phyloP scores from a whole-genome alignment of 352 stramenopile genomes.

The Globisporangium paroecandrum region DNA sequence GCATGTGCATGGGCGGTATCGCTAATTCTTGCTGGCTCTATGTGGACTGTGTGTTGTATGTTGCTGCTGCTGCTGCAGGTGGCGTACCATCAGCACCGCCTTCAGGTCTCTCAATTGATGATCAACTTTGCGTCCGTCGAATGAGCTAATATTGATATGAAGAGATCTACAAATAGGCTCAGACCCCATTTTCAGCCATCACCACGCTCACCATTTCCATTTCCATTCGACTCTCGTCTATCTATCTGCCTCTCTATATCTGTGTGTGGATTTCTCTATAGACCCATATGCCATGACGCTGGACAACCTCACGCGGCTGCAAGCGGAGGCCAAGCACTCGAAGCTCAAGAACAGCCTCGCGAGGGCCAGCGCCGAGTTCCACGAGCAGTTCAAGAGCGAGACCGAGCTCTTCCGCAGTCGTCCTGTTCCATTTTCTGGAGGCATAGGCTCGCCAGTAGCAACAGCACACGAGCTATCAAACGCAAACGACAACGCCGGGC shows the following conservation, averaged over 20 bases:
- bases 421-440: background rate
- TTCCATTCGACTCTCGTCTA: too few relatives aligned
- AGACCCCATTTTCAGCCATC: too few relatives aligned
- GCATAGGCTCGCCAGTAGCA: slow-evolving; percentile 7
- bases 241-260: background rate
- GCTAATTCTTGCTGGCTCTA: background rate
- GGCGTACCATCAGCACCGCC: slow-evolving; percentile 53
- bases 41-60: background rate
- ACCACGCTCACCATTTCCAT: too few relatives aligned
- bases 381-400: slow-evolving; percentile 41
- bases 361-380: slow-evolving; percentile 41
- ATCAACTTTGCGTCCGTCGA: slow-evolving; percentile 64
- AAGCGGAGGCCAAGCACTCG: slow-evolving; percentile 52
- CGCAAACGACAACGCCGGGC: background rate
- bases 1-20: background rate
- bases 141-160: slow-evolving; percentile 13
- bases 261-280: too few relatives aligned
- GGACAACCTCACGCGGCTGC: slow-evolving; percentile 52
- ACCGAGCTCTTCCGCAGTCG: slow-evolving; percentile 50
- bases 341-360: slow-evolving; percentile 58
- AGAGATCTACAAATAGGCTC: background rate
- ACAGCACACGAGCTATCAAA: background rate
- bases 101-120: slow-evolving; percentile 50
- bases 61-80: slow-evolving; percentile 22
- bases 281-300: slow-evolving; percentile 42